Evolutionary conservation across 2,329 filamentous ascomycete genomes (phyloP), one percentile per base, ranked within the genome.

Genomic region (Aspergillus unguis): DNA sequence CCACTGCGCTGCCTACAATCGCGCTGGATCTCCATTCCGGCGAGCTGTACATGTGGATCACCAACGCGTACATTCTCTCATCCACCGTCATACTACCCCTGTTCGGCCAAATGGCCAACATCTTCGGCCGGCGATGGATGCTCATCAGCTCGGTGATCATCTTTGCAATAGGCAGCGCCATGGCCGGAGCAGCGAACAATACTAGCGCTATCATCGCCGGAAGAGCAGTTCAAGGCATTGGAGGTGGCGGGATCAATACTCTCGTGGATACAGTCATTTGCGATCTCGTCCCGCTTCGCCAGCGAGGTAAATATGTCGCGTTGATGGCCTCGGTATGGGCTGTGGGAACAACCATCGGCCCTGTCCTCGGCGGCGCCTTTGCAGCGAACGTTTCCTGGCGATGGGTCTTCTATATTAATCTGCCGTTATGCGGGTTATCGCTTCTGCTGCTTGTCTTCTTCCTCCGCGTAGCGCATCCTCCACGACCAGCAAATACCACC

Each of bases 91-190:
- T 40, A 1, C 33, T 27, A 3, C 52, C 54, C 6, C 43, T 57
- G 2, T 40, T 43, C 7, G 57, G 54, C 11, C 45, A 45, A 43
- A 33, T 51, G 8, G 38, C 54, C 37, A 38, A 58, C 10, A 40
- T 51, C 10, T 77, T 80, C 48, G 77, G 77, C 5, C 74, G 76
- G 27, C 71, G 71, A 44, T 60, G 65, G 41, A 64, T 73, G 49
- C 65, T 77, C 33, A 58, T 77, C 7, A 52, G 60, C 1, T 70
- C 70, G 1, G 58, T 78, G 0, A 37, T 68, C 3, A 62, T 77
- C 55, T 78, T 78, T 62, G 73, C 69, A 1, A 49, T 70, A 1
- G 76, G 75, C 27, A 71, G 70, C 4, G 62, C 73, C 17, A 57
- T 76, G 7, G 72, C 67, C 44, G 65, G 65, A 5, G 57, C 66